Percentiles rank a stretch among this genome's conserved stretches.
These are phyloP conservation scores for Russula emetica DNA, from an alignment of 768 basidiomycete genomes.

Conservation along the genomic window DNA sequence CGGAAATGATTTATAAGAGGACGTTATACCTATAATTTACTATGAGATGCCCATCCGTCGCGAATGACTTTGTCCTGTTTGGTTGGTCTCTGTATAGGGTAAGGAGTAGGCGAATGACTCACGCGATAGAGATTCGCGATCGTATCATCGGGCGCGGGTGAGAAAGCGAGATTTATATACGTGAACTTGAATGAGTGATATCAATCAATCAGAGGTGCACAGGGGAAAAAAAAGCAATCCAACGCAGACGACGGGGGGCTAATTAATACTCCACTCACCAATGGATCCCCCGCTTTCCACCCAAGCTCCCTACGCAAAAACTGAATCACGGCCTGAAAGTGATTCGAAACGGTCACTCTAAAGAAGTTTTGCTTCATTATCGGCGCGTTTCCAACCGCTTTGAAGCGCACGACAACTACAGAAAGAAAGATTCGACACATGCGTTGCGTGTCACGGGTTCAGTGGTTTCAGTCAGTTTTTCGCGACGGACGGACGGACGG, in stretches of 20 bases:
- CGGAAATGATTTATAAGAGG: not conserved
- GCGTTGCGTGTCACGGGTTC: no score
- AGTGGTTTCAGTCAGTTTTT: not conserved
- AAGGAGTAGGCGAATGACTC: conserved; percentile 13
- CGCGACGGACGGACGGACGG: not conserved
- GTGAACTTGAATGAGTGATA: conserved; percentile 47
- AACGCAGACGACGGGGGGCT: not conserved
- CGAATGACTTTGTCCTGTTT: conserved; percentile 47
- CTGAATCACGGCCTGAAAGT: conserved; percentile 92
- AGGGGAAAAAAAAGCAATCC: not conserved
- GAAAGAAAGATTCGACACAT: no score
- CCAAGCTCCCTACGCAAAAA: conserved; percentile 86
- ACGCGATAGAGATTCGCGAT: conserved; percentile 69
- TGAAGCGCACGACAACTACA: conserved; percentile 92
- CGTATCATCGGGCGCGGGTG: conserved; percentile 72
- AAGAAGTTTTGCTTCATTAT: conserved; percentile 99
- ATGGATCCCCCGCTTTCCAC: conserved; percentile 79
- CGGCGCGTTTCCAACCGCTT: conserved; percentile 94
- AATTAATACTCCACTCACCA: conserved; percentile 49
- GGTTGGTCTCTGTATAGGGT: not conserved
- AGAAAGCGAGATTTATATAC: conserved; percentile 74
- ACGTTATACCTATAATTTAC: conserved; percentile 56
- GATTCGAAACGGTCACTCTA: conserved; percentile 92
- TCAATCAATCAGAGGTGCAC: not conserved
- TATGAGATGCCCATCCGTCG: conserved; percentile 59